Evolutionary conservation across 139 green algal genomes (phyloP), one percentile per base, ranked within the genome.

Genomic region (Chloropicon primus): DNA sequence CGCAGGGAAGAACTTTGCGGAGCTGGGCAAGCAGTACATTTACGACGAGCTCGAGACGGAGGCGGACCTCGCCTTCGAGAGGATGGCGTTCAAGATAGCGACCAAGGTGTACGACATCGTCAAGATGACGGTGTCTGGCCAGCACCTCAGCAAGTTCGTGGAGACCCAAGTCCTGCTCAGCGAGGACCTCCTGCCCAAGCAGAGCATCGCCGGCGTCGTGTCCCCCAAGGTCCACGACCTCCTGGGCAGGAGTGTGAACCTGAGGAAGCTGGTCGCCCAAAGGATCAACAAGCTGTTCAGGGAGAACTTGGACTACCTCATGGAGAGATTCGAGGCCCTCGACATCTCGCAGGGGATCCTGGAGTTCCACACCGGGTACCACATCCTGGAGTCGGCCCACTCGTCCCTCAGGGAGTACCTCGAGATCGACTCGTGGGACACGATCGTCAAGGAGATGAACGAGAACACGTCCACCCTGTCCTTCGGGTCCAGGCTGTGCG

Each of bases 271-370:
- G 22, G 54, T 84, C 17, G 25, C 25, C 21, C 80, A 85, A 79
- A 78, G 80, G 0, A n/a, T 84, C 3, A 84, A 82, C 78, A 82
- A 82, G 62, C 25, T 82, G 25, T 72, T 83, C 21, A 25, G 79
- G 27, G 41, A 84, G 24, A 84, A 82, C 79, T 24, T 84, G 22
- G 78, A 84, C 21, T 73, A 75, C 24, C 53, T 84, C 28, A 25
- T 84, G 5, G 62, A 79, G 25, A 54, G 29, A 17, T 28, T 84
- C 24, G 80, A 82, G 54, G 80, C 27, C 23, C 25, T 25, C 1
- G 79, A 82, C 22, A 71, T 84, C 28, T 84, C 41, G 10, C 41
- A 62, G 41, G 41, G 41, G 17, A 62, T 62, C 17, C 41, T 62
- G 10, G 41, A 62, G 41, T 62, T 62, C 41, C 41, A 62, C 41